Percentiles rank a stretch among this genome's conserved stretches.
phyloP scores from a whole-genome alignment of 352 stramenopile genomes.

The Pythium guiyangense region DNA sequence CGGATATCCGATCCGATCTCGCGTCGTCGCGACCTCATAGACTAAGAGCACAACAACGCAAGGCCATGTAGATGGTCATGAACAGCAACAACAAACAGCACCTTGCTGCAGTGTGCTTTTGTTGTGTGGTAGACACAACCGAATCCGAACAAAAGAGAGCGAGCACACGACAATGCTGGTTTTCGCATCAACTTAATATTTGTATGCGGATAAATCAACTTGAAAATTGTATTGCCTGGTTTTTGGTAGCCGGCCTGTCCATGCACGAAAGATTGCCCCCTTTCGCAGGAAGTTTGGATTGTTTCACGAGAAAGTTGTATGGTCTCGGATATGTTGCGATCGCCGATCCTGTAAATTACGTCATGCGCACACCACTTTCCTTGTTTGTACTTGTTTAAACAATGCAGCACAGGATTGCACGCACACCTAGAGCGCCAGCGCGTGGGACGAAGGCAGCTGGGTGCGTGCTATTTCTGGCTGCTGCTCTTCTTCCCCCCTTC shows the following conservation, averaged over 20 bases:
- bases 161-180: too few species aligned
- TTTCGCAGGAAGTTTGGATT: conserved; percentile 1
- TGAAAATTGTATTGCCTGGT: too few species aligned
- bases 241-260: background rate
- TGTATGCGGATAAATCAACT: too few species aligned
- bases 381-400: background rate
- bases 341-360: background rate
- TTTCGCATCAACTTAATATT: too few species aligned
- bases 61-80: too few species aligned
- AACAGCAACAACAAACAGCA: too few species aligned
- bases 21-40: too few species aligned
- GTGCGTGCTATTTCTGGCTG: background rate
- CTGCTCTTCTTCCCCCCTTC: conserved; percentile 1
- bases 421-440: background rate
- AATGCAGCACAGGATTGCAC: background rate
- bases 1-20: too few species aligned
- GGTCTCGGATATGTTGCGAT: background rate
- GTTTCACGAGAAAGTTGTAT: background rate
- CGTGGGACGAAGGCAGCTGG: background rate
- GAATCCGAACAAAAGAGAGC: too few species aligned
- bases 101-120: too few species aligned
- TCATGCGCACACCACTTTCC: background rate
- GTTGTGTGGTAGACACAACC: too few species aligned
- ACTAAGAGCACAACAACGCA: too few species aligned
- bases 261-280: background rate